Evolutionary conservation across 495 filamentous ascomycete genomes (phyloP).

Genomic region (Bombardia bombarda): DNA sequence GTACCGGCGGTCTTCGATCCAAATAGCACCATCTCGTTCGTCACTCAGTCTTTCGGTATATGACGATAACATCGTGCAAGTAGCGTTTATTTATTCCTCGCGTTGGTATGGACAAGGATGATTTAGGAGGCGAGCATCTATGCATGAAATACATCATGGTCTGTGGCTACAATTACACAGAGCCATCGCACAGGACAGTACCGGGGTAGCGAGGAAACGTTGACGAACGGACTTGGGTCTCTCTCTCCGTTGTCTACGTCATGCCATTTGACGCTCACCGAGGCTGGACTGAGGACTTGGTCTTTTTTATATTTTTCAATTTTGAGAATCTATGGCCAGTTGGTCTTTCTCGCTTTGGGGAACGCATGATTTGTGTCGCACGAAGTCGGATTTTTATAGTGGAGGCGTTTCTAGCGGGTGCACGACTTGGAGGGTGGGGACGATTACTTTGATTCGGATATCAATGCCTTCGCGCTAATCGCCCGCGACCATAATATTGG

Average conservation of each 20-base stretch:
- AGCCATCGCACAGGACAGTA: background rate
- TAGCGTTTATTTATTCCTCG: slow-evolving; percentile 2
- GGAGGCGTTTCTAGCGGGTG: background rate
- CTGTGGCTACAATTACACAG: background rate
- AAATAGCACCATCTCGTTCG: slow-evolving; percentile 1
- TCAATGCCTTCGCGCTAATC: background rate
- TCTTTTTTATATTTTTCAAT: background rate
- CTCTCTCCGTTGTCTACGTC: slow-evolving; percentile 13
- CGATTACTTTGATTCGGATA: background rate
- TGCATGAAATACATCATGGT: background rate
- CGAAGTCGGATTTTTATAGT: background rate
- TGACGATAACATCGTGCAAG: slow-evolving; percentile 1
- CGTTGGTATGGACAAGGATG: slow-evolving; percentile 1
- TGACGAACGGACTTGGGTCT: slow-evolving; percentile 9
- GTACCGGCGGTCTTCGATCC: slow-evolving; percentile 1
- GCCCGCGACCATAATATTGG: background rate
- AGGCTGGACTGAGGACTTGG: background rate
- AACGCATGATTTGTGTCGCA: background rate
- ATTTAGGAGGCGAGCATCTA: slow-evolving; percentile 6
- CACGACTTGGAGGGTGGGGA: background rate
- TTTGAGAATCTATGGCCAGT: background rate
- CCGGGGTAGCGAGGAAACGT: slow-evolving; percentile 20
- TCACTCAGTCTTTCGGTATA: background rate
- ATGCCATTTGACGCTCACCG: slow-evolving; percentile 12
- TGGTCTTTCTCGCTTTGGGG: background rate